Evolutionary conservation across 805 yeast genomes (phyloP), one percentile per base, ranked within the genome.

Genomic region (Wickerhamiella hasegawae): DNA sequence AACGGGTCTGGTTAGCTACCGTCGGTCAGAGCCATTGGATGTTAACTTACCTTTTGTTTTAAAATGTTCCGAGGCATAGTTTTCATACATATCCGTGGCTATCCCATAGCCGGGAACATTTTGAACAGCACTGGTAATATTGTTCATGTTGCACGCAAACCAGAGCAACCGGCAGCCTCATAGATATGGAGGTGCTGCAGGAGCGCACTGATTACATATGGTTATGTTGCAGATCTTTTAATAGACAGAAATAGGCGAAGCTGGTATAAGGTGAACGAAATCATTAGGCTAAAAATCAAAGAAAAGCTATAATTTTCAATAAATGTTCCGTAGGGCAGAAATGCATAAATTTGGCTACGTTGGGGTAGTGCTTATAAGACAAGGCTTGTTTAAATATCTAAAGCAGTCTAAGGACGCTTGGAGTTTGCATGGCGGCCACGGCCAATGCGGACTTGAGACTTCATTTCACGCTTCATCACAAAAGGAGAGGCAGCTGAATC

Each of bases 401-500:
- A 8, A 8, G 24, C 10, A 11, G 24, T 40, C 30, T 32, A 6
- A 21, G 11, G 39, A 21, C 4, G 41, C 44, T 28, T 28, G 12
- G 82, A 66, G 53, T 90, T 90, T 28, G 76, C 87, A 52, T 68
- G 68, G 48, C 93, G 67, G 12, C 96, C 93, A 38, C 71, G 67
- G 6, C 95, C 95, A n/a, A 87, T 80, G 40, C 67, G 71, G 16
- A 84, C 85, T 63, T 45, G 64, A 54, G 14, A 59, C 48, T 34
- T 53, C 52, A 24, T 57, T 56, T 34, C 63, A 52, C 53, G 73
- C 69, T 40, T 67, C 59, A n/a, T 77, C 72, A 25, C 73, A 40
- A 90, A 90, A n/a, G 98, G 98, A 11, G 94, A 78, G 34, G 79
- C 73, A 45, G 74, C 73, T 47, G 57, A 78, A 81, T 36, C 96